These are phyloP conservation scores for Lyophyllum decastes DNA, from an alignment of 768 basidiomycete species.

Conservation along the genomic window DNA sequence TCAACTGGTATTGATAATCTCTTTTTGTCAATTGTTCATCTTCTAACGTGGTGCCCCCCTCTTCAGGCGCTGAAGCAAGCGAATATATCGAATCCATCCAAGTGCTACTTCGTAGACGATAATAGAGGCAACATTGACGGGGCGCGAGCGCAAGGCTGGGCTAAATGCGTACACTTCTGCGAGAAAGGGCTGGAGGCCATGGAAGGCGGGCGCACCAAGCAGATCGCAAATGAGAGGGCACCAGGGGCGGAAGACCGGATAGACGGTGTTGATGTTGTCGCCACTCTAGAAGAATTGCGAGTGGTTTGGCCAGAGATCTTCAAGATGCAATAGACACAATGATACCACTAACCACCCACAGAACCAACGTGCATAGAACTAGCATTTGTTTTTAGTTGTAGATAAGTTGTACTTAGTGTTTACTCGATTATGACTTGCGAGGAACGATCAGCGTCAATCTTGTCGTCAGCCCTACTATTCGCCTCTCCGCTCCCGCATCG, in stretches of 20 bases:
- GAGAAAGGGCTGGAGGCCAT: conserved; percentile 64
- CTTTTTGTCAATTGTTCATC: not conserved
- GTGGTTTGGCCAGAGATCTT: conserved; percentile 78
- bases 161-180: conserved; percentile 72
- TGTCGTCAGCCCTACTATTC: not conserved
- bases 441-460: not conserved
- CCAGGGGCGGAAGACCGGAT: conserved; percentile 29
- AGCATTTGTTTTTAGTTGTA: not conserved
- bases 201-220: conserved; percentile 61
- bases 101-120: conserved; percentile 82
- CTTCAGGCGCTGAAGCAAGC: conserved; percentile 67
- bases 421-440: not conserved
- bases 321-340: conserved; percentile 25
- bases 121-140: conserved; percentile 68
- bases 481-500: not conserved
- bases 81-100: conserved; percentile 60
- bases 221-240: conserved; percentile 41
- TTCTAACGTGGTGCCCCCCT: conserved; percentile 3
- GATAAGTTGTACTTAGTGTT: not conserved
- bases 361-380: conserved; percentile 2
- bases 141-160: conserved; percentile 70
- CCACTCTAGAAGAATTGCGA: conserved; percentile 65
- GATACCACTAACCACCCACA: conserved; percentile 11
- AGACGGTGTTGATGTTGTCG: conserved; percentile 54
- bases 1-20: conserved; percentile 42